Conservation (phyloP, 805 yeast genomes). For the Ogataea thermomethanolica region DNA sequence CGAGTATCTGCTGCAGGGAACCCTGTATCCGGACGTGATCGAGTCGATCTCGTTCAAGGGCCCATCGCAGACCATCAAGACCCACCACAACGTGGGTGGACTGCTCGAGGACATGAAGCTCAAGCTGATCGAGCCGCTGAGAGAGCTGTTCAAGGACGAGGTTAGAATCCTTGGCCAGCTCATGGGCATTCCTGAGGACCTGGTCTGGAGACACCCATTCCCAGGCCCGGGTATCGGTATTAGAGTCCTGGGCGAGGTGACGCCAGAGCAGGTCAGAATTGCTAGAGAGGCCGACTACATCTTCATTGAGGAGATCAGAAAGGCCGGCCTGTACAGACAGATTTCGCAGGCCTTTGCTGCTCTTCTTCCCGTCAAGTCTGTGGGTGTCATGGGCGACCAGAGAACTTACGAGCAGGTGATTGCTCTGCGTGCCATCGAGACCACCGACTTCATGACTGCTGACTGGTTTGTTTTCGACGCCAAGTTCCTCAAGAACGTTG, state of each 20-base stretch:
- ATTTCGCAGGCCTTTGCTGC: slow-evolving; percentile 98
- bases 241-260: slow-evolving; percentile 96
- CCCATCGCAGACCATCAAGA: slow-evolving; percentile 98
- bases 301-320: slow-evolving; percentile 92
- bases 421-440: slow-evolving; percentile 97
- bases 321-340: slow-evolving; percentile 86
- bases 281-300: slow-evolving; percentile 97
- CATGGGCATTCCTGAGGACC: slow-evolving; percentile 91
- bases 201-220: slow-evolving; percentile 99
- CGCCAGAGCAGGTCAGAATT: slow-evolving; percentile 87
- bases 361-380: slow-evolving; percentile 94
- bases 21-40: slow-evolving; percentile 96
- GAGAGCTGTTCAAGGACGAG: slow-evolving; percentile 98
- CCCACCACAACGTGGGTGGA: slow-evolving; percentile 99
- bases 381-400: slow-evolving; percentile 99
- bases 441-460: slow-evolving; percentile 98
- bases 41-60: slow-evolving; percentile 99
- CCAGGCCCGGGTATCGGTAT: slow-evolving; percentile 99
- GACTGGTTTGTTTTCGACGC: slow-evolving; percentile 98
- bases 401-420: slow-evolving; percentile 99
- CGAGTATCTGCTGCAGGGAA: slow-evolving; percentile 93
- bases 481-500: slow-evolving; percentile 84
- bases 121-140: slow-evolving; percentile 95
- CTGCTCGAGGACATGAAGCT: slow-evolving; percentile 96
- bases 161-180: slow-evolving; percentile 95